phyloP scores from a whole-genome alignment of 192 early-diverging fungal genomes.

The Ambispora gerdemannii region DNA sequence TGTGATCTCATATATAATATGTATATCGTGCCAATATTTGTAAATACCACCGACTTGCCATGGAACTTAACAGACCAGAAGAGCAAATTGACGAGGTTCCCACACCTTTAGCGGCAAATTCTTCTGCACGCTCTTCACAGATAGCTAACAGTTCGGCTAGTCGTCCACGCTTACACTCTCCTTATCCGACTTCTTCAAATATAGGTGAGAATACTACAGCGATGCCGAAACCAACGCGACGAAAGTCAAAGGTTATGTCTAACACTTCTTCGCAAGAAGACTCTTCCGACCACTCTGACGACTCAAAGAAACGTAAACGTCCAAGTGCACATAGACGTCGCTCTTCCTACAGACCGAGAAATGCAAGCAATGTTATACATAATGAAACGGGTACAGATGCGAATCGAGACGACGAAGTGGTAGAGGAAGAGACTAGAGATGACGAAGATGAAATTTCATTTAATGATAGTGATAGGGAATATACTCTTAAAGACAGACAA shows the following conservation, averaged over 20 bases:
- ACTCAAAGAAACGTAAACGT: slow-evolving; percentile 2
- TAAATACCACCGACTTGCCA: too few species aligned
- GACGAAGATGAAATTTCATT: background rate
- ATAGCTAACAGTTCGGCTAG: background rate
- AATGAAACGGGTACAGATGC: background rate
- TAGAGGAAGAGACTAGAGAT: background rate
- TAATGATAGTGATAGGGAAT: slow-evolving; percentile 10
- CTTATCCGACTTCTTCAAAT: background rate
- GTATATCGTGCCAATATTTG: too few species aligned
- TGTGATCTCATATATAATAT: too few species aligned
- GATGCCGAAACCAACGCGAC: background rate
- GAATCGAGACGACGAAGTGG: background rate
- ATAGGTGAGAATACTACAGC: background rate
- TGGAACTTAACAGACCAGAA: too few species aligned
- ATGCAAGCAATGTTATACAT: background rate
- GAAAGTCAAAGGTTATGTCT: background rate
- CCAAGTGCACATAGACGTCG: background rate
- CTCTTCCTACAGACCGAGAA: background rate
- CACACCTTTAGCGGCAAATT: background rate
- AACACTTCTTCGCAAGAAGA: background rate
- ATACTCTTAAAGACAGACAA: slow-evolving; percentile 28
- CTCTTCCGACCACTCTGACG: background rate
- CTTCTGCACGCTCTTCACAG: background rate
- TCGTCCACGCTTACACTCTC: background rate
- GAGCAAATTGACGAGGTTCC: background rate